Conservation (phyloP, 129 eudicot genomes). For the Silybum marianum region DNA sequence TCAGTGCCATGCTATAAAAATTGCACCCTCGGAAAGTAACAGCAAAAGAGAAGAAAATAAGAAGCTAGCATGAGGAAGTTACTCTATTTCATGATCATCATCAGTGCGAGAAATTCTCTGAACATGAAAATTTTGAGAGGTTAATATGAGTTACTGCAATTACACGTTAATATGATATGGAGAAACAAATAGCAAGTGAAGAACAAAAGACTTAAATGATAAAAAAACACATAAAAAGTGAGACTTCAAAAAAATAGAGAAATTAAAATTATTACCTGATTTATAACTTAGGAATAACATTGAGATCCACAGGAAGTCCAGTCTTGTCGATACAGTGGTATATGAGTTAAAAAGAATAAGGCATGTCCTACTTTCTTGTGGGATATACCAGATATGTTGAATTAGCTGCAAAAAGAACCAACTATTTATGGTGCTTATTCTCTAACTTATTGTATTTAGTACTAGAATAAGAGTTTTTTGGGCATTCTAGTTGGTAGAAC, state of each 20-base stretch:
- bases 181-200: not conserved
- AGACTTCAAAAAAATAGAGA: not conserved
- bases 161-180: slow-evolving; percentile 1
- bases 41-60: slow-evolving; percentile 6
- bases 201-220: not conserved
- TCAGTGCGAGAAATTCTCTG: slow-evolving; percentile 69
- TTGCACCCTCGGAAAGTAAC: not conserved
- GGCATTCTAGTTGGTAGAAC: too few species aligned
- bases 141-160: slow-evolving; percentile 21
- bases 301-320: slow-evolving; percentile 86
- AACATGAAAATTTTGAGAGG: slow-evolving; percentile 34
- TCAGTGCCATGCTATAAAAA: slow-evolving; percentile 20
- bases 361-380: too few species aligned
- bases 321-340: slow-evolving; percentile 86
- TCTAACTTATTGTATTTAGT: too few species aligned
- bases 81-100: slow-evolving; percentile 55
- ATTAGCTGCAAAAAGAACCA: too few species aligned
- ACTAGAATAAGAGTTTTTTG: too few species aligned
- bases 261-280: slow-evolving; percentile 53
- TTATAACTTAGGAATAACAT: slow-evolving; percentile 71
- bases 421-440: too few species aligned
- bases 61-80: slow-evolving; percentile 32
- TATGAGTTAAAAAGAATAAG: slow-evolving; percentile 54
- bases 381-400: too few species aligned
- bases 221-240: not conserved